A percentile compares a stretch with the other conserved stretches of the same genome.
phyloP scores from a whole-genome alignment of 2,329 filamentous ascomycete genomes.

The Neocatenulostroma microsporum region DNA sequence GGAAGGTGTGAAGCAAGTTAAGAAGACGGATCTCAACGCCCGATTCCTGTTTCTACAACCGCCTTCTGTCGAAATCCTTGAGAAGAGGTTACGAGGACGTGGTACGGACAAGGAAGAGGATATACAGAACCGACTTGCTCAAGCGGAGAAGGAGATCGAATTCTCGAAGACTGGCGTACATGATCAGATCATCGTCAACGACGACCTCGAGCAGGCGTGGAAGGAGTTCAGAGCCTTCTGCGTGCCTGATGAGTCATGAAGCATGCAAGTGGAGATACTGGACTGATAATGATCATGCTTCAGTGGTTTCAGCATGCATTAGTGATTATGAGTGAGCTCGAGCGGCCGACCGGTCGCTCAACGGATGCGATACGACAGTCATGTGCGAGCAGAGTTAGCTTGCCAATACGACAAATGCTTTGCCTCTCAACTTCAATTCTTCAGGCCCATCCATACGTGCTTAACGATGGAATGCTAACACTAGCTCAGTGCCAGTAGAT shows the following conservation, averaged over 20 bases:
- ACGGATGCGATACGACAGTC: no score
- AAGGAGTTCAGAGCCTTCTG: slow-evolving; percentile 37
- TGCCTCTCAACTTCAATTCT: no score
- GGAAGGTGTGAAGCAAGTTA: slow-evolving; percentile 95
- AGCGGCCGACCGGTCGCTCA: no score
- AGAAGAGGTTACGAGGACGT: slow-evolving; percentile 63
- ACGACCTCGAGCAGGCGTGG: slow-evolving; percentile 54
- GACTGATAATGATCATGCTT: background rate
- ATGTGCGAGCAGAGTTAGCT: no score
- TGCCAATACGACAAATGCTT: no score
- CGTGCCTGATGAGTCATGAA: slow-evolving; percentile 13
- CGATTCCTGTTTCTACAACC: slow-evolving; percentile 81
- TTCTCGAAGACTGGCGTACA: slow-evolving; percentile 61
- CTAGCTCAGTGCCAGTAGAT: no score
- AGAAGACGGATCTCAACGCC: slow-evolving; percentile 63
- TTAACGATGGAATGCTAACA: no score
- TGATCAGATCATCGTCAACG: slow-evolving; percentile 59
- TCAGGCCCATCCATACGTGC: no score
- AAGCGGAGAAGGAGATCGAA: slow-evolving; percentile 67
- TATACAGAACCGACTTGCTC: slow-evolving; percentile 59
- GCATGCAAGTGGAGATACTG: background rate
- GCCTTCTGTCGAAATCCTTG: slow-evolving; percentile 65
- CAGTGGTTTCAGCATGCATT: background rate
- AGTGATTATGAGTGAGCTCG: background rate
- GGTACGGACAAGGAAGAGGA: slow-evolving; percentile 71